A percentile compares a stretch with the other conserved stretches of the same genome.
Evolutionary conservation across 2,329 filamentous ascomycete species (phyloP).

Genomic region (Dactylonectria macrodidyma): DNA sequence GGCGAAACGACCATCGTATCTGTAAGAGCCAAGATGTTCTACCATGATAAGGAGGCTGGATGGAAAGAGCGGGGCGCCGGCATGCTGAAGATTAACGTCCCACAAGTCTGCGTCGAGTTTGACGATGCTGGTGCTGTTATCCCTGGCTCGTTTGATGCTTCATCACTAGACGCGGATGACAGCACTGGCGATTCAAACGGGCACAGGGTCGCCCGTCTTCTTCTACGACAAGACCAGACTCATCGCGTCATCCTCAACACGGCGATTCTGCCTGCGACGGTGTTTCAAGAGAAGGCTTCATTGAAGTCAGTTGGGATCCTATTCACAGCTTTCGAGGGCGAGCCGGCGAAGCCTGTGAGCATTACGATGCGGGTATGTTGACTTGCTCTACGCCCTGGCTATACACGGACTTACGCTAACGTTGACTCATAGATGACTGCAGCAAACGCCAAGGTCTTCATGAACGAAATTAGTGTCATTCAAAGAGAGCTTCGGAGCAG

Average conservation of each 20-base stretch:
- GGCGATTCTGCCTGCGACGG: conserved; percentile 82
- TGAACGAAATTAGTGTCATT: conserved; percentile 64
- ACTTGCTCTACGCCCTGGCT: background rate
- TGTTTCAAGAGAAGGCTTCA: conserved; percentile 82
- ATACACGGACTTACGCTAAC: conserved; percentile 22
- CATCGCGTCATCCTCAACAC: conserved; percentile 91
- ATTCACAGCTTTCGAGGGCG: conserved; percentile 75
- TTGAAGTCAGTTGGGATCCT: conserved; percentile 79
- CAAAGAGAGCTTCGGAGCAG: conserved; percentile 65
- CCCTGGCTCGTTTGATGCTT: conserved; percentile 70
- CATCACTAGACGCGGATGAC: conserved; percentile 63
- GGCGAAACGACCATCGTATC: conserved; percentile 83
- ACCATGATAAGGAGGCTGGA: conserved; percentile 77
- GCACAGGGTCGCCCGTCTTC: conserved; percentile 76
- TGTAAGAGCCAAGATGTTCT: conserved; percentile 87
- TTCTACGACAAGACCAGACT: conserved; percentile 93
- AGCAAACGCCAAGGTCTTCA: conserved; percentile 67
- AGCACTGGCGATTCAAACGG: conserved; percentile 45
- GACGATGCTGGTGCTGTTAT: conserved; percentile 67
- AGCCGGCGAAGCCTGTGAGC: conserved; percentile 68
- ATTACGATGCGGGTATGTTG: conserved; percentile 73
- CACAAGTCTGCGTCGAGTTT: conserved; percentile 68
- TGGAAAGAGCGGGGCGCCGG: conserved; percentile 95
- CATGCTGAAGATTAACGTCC: conserved; percentile 87
- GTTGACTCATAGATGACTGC: conserved; percentile 63